Evolutionary conservation across 805 yeast species (phyloP), one percentile per base, ranked within the genome.

Genomic region (Maudiozyma bulderi): DNA sequence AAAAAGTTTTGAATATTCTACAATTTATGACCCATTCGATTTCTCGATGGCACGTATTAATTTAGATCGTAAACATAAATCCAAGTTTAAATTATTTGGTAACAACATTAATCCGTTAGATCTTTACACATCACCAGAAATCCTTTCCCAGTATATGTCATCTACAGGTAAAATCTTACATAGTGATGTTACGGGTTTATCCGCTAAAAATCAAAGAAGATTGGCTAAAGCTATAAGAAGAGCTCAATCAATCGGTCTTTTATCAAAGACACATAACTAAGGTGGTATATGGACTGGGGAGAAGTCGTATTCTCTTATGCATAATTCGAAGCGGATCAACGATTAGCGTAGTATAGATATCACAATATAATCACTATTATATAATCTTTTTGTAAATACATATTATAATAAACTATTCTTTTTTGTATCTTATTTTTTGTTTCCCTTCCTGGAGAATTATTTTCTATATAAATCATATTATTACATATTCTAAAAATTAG

Each of bases 1-100:
- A 65, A 70, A 45, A 50, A 54, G 8, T 72, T 76, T 51, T 40
- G 58, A 73, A 66, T 49, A 80, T 83, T 61, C 69, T 64, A 13
- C 67, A 5, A 76, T 79, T 0, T 88, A 88, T 61, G 91, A 85
- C 57, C 93, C 96, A 46, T 83, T 82, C 66, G 95, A 86, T 64
- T 86, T 87, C 57, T 77, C 86, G 32, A 65, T 79, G 58, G 78
- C 82, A 43, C 78, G 76, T 55, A 58, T 78, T 38, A 71, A 74
- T 52, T 75, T 79, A 56, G 81, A 78, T 44, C 71, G 64, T 53
- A 74, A 71, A 53, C 47, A 54, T 38, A 50, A 62, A 50, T 58
- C 58, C 35, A 44, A 35, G 26, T 37, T 34, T 7, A 53, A 38
- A 28, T 48, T 48, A 5, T 31, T 47, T 14, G 47, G 48, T 4